These are phyloP conservation scores for Trichoderma asperellum DNA, from an alignment of 2,329 filamentous ascomycete genomes.

Conservation along the genomic window DNA sequence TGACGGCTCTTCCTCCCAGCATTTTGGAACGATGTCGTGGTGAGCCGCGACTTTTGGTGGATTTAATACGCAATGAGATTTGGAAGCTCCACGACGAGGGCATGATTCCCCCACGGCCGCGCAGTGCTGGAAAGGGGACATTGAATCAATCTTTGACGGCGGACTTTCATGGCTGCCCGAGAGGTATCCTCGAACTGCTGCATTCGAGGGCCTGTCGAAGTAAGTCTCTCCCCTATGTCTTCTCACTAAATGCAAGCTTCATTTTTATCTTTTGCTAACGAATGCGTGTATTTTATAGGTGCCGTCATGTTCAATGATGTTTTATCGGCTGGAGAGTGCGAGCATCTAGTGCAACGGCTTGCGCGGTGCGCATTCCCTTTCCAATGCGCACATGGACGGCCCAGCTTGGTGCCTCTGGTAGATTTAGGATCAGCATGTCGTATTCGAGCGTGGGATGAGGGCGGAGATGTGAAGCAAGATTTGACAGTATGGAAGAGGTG, in stretches of 20 bases:
- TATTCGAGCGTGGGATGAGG: conserved; percentile 38
- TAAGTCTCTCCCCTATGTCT: conserved; percentile 37
- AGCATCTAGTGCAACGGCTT: conserved; percentile 59
- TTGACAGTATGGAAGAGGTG: conserved; percentile 34
- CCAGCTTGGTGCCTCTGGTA: conserved; percentile 66
- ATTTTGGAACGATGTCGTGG: conserved; percentile 76
- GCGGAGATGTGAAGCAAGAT: neutral
- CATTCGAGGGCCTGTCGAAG: conserved; percentile 78
- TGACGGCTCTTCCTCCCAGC: conserved; percentile 67
- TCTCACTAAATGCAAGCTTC: neutral
- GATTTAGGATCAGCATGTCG: conserved; percentile 48
- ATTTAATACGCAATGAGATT: conserved; percentile 73
- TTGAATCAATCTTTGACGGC: conserved; percentile 57
- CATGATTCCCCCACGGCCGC: conserved; percentile 10
- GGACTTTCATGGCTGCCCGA: conserved; percentile 70
- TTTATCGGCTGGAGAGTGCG: conserved; percentile 62
- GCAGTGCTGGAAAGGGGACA: neutral
- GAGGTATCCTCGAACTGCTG: conserved; percentile 74
- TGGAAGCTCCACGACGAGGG: conserved; percentile 65
- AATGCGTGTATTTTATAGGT: conserved; percentile 39
- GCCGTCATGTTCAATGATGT: conserved; percentile 87
- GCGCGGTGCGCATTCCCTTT: conserved; percentile 72
- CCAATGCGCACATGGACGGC: conserved; percentile 79
- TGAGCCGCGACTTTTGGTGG: conserved; percentile 72
- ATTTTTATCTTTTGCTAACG: neutral